Evolutionary conservation across 306 rosid genomes (phyloP).

Genomic region (Crataegus laevigata): DNA sequence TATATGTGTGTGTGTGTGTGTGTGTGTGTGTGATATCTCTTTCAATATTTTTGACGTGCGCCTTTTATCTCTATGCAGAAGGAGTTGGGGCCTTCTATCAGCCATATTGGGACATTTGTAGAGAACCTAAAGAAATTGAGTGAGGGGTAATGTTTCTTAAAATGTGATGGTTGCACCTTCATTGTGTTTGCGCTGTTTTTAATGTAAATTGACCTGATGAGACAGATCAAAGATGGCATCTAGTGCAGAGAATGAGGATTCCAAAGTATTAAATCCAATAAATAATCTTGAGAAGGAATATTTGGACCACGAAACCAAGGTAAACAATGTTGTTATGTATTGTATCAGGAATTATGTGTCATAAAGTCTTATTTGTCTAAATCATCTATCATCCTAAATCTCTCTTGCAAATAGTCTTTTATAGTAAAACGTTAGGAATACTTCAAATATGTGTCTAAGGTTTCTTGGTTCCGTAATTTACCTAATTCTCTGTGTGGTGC

Average conservation of each 20-base stretch:
- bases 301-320: slow-evolving; percentile 81
- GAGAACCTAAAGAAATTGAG: slow-evolving; percentile 68
- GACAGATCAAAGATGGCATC: slow-evolving; percentile 50
- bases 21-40: neutral
- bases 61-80: slow-evolving; percentile 47
- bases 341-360: neutral
- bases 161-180: slow-evolving; percentile 6
- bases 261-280: slow-evolving; percentile 56
- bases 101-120: slow-evolving; percentile 60
- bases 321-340: slow-evolving; percentile 13
- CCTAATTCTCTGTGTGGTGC: neutral
- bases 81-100: slow-evolving; percentile 78
- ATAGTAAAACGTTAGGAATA: neutral
- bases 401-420: neutral
- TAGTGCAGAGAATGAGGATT: slow-evolving; percentile 42
- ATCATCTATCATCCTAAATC: neutral
- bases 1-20: neutral
- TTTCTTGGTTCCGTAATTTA: neutral
- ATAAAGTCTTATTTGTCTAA: neutral
- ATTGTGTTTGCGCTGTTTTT: slow-evolving; percentile 10
- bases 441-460: neutral
- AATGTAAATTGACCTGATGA: slow-evolving; percentile 19
- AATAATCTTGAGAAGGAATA: slow-evolving; percentile 91
- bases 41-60: neutral
- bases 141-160: slow-evolving; percentile 46